Base-by-base conservation (phyloP, 2,329 filamentous ascomycete species). In the Clarireedia hainanense region DNA sequence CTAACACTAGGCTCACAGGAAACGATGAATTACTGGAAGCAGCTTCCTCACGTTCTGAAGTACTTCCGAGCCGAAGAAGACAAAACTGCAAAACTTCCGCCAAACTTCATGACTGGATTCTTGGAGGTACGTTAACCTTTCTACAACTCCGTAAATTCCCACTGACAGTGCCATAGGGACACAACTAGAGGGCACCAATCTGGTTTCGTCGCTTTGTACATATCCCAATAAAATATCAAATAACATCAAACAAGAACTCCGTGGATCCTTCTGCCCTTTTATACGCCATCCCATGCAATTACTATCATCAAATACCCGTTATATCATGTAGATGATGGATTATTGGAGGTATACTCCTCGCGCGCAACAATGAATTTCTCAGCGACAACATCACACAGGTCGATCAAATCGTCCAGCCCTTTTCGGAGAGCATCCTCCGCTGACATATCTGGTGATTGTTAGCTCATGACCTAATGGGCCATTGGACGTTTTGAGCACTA, bases 11-110 rank as follows among this genome's bases (percentile, higher is more conserved):
- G 14, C 6, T 26, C 23, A 56, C 65, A 96, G 91, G 94, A 99
- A 80, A 99, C 89, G 53, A 84, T 99, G 79, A 99, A 99, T 77
- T 99, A 88, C 80, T 99, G 94, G 94, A 96, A 96, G 76, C 94
- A 99, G 75, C 80, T 91, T 60, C 88, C 88, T 61, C 94, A 99
- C 72, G 81, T 99, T 65, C 90, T 99, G 81, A 91, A 94, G 67
- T 99, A 96, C 75, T 99, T 97, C 80, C 85, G 91, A 70, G 80
- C 85, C 66, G 91, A 97, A 73, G 89, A 84, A 78, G 89, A 83
- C 72, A 87, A 78, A 72, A 89, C 78, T 64, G 78, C 82, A 65
- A 84, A 83, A 71, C 75, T 96, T 74, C 92, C 92, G 40, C 83
- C 83, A 67, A 94, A 83, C 77, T 99, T 99, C 76, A 95, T 99